These are phyloP conservation scores for Penicillium canariense DNA, from an alignment of 495 filamentous ascomycete species.

Conservation along the genomic window DNA sequence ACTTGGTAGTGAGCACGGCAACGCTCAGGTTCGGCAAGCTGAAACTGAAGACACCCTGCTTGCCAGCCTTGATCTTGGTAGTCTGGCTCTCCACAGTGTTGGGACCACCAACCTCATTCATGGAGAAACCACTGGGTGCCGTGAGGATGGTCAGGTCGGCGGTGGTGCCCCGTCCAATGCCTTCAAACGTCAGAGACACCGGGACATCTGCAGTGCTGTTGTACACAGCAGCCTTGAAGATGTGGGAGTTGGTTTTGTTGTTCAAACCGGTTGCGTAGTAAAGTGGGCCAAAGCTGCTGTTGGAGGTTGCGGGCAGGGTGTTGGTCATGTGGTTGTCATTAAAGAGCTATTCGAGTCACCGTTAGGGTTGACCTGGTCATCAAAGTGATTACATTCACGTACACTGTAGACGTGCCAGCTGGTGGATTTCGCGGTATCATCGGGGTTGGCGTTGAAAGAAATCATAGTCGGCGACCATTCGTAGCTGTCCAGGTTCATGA, in stretches of 20 bases:
- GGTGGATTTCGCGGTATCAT: slow-evolving; percentile 39
- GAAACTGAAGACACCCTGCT: slow-evolving; percentile 48
- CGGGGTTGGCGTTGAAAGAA: slow-evolving; percentile 42
- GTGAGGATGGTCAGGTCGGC: slow-evolving; percentile 59
- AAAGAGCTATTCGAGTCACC: slow-evolving; percentile 33
- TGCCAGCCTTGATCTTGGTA: slow-evolving; percentile 41
- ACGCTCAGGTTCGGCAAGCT: slow-evolving; percentile 50
- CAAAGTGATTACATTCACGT: background rate
- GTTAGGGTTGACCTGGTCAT: background rate
- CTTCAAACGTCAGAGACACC: slow-evolving; percentile 55
- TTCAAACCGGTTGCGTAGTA: slow-evolving; percentile 42
- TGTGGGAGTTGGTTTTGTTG: slow-evolving; percentile 33
- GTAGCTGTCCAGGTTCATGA: slow-evolving; percentile 48
- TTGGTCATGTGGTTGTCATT: slow-evolving; percentile 39
- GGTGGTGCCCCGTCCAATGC: slow-evolving; percentile 39
- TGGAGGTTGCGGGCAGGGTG: slow-evolving; percentile 42
- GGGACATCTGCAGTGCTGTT: slow-evolving; percentile 54
- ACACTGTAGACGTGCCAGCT: slow-evolving; percentile 42
- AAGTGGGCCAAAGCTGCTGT: slow-evolving; percentile 39
- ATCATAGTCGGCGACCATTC: slow-evolving; percentile 49
- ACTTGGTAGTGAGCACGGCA: slow-evolving; percentile 44
- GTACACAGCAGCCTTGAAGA: slow-evolving; percentile 66
- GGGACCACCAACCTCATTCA: slow-evolving; percentile 39
- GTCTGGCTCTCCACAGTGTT: slow-evolving; percentile 47
- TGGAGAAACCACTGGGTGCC: slow-evolving; percentile 41